These are phyloP conservation scores for Argentina anserina DNA, from an alignment of 306 rosid genomes.

Conservation along the genomic window DNA sequence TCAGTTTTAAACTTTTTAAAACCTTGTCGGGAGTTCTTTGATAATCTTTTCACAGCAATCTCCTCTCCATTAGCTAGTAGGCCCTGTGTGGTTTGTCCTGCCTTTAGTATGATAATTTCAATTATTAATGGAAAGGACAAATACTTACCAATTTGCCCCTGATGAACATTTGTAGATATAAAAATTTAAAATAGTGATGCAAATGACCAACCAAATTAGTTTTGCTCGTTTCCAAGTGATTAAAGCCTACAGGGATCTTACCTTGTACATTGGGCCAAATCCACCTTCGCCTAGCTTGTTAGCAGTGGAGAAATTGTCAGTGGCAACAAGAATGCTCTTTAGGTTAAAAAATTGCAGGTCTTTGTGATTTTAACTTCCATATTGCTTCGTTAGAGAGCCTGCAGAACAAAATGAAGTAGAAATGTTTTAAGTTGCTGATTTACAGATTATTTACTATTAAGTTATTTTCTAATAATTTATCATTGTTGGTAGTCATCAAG, in stretches of 20 bases:
- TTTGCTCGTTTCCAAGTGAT: not conserved
- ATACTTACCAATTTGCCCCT: not conserved
- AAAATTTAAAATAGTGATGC: no score
- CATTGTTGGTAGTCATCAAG: not conserved
- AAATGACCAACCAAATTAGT: no score
- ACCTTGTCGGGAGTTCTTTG: constrained; percentile 63
- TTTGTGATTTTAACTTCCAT: not conserved
- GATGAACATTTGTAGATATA: not conserved
- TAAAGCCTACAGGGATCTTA: constrained; percentile 3
- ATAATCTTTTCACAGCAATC: constrained; percentile 50
- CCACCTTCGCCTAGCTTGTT: constrained; percentile 71
- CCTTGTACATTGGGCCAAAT: constrained; percentile 63
- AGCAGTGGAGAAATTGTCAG: constrained; percentile 40
- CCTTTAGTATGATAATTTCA: not conserved
- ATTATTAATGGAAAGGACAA: not conserved
- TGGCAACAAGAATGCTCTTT: constrained; percentile 34
- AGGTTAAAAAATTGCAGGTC: constrained; percentile 35
- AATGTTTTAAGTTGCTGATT: not conserved
- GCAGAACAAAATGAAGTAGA: not conserved
- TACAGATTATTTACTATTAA: not conserved
- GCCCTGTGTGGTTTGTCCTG: constrained; percentile 20
- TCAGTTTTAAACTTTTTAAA: constrained; percentile 59
- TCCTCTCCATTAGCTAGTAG: constrained; percentile 25
- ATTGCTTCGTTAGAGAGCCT: not conserved
- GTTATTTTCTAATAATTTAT: not conserved